phyloP scores from a whole-genome alignment of 257 asterid species.

The Solanum megistacrolobum region DNA sequence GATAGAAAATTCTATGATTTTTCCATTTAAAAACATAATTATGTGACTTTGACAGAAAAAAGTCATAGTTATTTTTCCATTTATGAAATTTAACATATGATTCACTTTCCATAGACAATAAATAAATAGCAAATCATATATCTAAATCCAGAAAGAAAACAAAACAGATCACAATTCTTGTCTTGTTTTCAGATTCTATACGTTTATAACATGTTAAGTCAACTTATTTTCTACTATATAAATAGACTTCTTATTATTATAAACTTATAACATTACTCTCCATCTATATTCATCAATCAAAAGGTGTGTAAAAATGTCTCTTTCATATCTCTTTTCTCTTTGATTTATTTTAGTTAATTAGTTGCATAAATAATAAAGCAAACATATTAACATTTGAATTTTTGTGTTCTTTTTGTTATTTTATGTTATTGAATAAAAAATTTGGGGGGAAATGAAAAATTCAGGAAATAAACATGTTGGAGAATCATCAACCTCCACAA shows the following conservation, averaged over 20 bases:
- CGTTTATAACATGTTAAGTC: not conserved
- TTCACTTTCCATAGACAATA: not conserved
- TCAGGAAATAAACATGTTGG: slow-evolving; percentile 20
- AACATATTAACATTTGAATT: not conserved
- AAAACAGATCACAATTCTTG: not conserved
- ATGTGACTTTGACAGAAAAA: not conserved
- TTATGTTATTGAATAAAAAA: not conserved
- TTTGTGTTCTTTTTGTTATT: not conserved
- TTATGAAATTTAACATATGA: no score
- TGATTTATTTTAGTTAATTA: not conserved
- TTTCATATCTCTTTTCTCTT: not conserved
- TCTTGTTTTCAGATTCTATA: not conserved
- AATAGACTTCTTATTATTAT: not conserved
- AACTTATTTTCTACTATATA: not conserved
- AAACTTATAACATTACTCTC: not conserved
- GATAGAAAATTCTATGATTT: no score
- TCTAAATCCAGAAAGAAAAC: not conserved
- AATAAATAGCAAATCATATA: not conserved
- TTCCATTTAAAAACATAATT: not conserved
- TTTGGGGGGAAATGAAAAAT: not conserved
- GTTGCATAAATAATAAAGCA: no score
- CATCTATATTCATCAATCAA: not conserved
- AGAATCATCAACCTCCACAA: slow-evolving; percentile 18
- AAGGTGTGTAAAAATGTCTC: not conserved
- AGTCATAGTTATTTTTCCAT: not conserved